Percentiles rank a stretch among this genome's conserved stretches.
Evolutionary conservation across 805 yeast genomes (phyloP).

Genomic region (Cyberlindnera mrakii): DNA sequence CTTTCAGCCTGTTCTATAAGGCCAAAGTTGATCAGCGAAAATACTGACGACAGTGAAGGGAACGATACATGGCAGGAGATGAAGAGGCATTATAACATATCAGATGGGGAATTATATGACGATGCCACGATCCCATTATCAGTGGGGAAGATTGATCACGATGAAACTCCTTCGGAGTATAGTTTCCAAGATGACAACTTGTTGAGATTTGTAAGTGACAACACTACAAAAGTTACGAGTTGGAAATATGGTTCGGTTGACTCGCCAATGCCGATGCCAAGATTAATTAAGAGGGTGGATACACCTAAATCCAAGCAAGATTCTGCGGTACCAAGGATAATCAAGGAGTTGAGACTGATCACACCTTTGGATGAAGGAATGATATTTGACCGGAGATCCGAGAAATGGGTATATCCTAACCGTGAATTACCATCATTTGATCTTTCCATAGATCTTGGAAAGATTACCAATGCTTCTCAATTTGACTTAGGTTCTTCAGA

Average conservation of each 20-base stretch:
- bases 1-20: background rate
- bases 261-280: constrained; percentile 22
- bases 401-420: constrained; percentile 17
- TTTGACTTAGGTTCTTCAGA: constrained; percentile 40
- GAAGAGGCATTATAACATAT: constrained; percentile 16
- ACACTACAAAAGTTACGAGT: constrained; percentile 16
- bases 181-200: too few species aligned
- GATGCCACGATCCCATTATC: background rate
- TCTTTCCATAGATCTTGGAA: constrained; percentile 7
- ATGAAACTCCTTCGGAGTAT: too few species aligned
- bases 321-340: too few species aligned
- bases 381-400: constrained; percentile 11
- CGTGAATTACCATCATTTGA: background rate
- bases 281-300: constrained; percentile 8
- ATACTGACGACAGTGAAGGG: background rate
- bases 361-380: constrained; percentile 20
- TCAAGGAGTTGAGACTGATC: constrained; percentile 12
- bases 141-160: too few species aligned
- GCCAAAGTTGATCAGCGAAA: background rate
- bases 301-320: too few species aligned
- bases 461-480: constrained; percentile 36
- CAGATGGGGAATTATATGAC: background rate
- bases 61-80: constrained; percentile 19
- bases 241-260: constrained; percentile 13
- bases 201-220: background rate